phyloP scores from a whole-genome alignment of 169 alveolate species.

The Cyclospora cayetanensis region DNA sequence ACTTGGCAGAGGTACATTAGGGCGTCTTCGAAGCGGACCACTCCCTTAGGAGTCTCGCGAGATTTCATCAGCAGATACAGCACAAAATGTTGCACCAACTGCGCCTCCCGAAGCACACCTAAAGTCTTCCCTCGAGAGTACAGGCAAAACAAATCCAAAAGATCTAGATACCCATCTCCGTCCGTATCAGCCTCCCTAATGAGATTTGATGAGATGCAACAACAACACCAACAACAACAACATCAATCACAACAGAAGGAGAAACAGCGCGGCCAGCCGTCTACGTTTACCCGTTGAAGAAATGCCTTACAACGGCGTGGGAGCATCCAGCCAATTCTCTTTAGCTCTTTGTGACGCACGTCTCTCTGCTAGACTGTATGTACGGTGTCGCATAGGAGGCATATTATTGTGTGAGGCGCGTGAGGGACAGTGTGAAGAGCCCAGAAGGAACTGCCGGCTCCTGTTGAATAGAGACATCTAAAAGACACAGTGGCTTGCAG shows the following conservation, averaged over 20 bases:
- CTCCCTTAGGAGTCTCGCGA: not conserved
- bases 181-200: not conserved
- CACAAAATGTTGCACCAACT: slow-evolving; percentile 6
- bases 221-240: not conserved
- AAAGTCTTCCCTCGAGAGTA: not conserved
- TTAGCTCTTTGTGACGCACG: too few relatives aligned
- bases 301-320: too few relatives aligned
- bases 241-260: not conserved
- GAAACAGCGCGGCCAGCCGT: not conserved
- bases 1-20: not conserved
- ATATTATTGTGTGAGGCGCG: too few relatives aligned
- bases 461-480: too few relatives aligned
- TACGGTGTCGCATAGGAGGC: too few relatives aligned
- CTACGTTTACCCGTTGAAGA: too few relatives aligned
- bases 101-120: not conserved
- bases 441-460: too few relatives aligned
- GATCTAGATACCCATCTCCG: not conserved
- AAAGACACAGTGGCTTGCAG: too few relatives aligned
- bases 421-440: too few relatives aligned
- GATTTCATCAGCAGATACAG: not conserved
- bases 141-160: not conserved
- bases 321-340: too few relatives aligned
- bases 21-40: not conserved
- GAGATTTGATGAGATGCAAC: too few relatives aligned
- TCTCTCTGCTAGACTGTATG: too few relatives aligned